phyloP scores from a whole-genome alignment of 208 protist genomes.

The Trypanosoma cruzi region DNA sequence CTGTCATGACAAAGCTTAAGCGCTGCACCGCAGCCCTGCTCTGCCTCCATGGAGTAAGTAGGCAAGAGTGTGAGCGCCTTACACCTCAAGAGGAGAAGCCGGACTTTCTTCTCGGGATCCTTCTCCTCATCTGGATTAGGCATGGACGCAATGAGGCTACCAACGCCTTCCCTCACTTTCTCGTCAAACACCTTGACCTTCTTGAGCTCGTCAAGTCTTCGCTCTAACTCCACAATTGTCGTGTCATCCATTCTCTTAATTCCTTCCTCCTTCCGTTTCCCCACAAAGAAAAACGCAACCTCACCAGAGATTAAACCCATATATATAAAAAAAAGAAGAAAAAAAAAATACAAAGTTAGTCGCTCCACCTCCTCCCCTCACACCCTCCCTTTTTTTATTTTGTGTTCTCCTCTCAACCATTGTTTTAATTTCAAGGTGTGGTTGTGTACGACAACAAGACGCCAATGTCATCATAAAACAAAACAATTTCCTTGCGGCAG shows the following conservation, averaged over 20 bases:
- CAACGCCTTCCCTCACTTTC: conserved; percentile 41
- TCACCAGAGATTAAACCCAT: background rate
- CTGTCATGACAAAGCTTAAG: conserved; percentile 64
- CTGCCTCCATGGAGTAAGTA: conserved; percentile 68
- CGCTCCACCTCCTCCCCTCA: background rate
- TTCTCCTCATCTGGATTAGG: conserved; percentile 53
- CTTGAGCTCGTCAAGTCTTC: conserved; percentile 50
- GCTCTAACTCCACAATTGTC: conserved; percentile 51
- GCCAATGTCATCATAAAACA: conserved; percentile 36
- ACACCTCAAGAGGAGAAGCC: conserved; percentile 64
- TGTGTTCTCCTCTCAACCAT: background rate
- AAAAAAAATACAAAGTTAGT: background rate
- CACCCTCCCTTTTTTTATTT: background rate
- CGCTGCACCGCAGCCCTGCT: conserved; percentile 70
- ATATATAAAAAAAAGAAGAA: background rate
- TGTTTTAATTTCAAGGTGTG: conserved; percentile 19
- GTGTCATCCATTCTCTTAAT: background rate
- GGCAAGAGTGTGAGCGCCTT: conserved; percentile 65
- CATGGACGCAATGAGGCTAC: conserved; percentile 46
- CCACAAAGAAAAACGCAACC: conserved; percentile 9
- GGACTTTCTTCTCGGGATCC: conserved; percentile 51
- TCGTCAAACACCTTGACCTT: conserved; percentile 67
- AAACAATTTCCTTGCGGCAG: conserved; percentile 57
- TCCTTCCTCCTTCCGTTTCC: background rate
- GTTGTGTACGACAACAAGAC: conserved; percentile 54